These are phyloP conservation scores for Jatropha curcas DNA, from an alignment of 345 rosid genomes.

Conservation along the genomic window DNA sequence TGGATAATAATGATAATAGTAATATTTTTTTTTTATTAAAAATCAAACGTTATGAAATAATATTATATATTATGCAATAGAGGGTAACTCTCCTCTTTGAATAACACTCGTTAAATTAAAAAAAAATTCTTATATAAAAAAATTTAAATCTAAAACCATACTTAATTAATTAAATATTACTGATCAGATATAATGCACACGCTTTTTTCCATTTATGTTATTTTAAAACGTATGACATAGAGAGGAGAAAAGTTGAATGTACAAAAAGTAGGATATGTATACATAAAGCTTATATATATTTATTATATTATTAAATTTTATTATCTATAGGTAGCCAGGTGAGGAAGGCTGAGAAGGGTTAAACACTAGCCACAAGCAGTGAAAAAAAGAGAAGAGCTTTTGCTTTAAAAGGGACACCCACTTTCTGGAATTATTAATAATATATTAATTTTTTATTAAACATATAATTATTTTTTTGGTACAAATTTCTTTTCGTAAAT, in stretches of 20 bases:
- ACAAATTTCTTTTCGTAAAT: conserved; percentile 30
- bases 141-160: too few relatives aligned
- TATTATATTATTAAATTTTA: too few relatives aligned
- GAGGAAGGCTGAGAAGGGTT: background rate
- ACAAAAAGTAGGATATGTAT: conserved; percentile 22
- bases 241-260: conserved; percentile 10
- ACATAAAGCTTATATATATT: too few relatives aligned
- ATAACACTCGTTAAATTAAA: too few relatives aligned
- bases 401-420: conserved; percentile 73
- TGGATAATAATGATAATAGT: too few relatives aligned
- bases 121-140: too few relatives aligned
- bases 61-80: too few relatives aligned
- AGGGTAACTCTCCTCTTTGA: too few relatives aligned
- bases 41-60: too few relatives aligned
- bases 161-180: background rate
- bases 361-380: conserved; percentile 22
- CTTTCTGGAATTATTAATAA: conserved; percentile 66
- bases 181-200: background rate
- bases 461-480: background rate
- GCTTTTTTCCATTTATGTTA: background rate
- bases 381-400: conserved; percentile 39
- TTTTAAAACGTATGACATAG: background rate
- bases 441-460: too few relatives aligned
- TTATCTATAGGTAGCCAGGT: background rate
- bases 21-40: too few relatives aligned